Evolutionary conservation across 2,329 filamentous ascomycete genomes (phyloP), one percentile per base, ranked within the genome.

Genomic region (Alternaria angustiovoidea): DNA sequence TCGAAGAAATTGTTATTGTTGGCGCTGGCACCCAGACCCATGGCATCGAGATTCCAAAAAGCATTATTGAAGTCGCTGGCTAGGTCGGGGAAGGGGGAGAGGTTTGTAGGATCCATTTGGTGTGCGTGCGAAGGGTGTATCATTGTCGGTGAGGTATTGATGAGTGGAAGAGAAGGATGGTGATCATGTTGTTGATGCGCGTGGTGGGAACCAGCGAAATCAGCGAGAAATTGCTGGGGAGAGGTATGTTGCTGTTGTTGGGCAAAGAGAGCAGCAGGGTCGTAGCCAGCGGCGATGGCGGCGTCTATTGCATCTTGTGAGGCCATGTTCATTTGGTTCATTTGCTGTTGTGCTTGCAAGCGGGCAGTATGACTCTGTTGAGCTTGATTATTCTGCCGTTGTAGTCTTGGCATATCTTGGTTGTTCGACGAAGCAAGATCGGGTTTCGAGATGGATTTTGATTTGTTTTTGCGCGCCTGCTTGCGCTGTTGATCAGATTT

Each of bases 401-500:
- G 68, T 9, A 59, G 54, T 38, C 65, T 64, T 6, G 66, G 16
- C 66, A 69, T 42, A 67, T 78, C 54, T 65, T 73, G 18, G 63
- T 69, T 51, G 73, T 73, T 55, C 62, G 64, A 24, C 38, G 57
- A 59, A 68, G 66, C 47, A 8, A 60, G 60, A 47, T 75, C 69
- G 5, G 64, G 44, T 63, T 75, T 78, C 1, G 74, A 74, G 16
- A 76, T 66, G 6, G 73, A 71, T 54, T 78, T 75, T 1, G 68
- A 75, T 66, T 81, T 80, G 60, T 75, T 77, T 57, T 75, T 78
- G 65, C 74, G 88, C 82, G 51, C 80, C 78, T 74, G 81, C 81
- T 75, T 87, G 80, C 65, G 87, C n/a, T 80, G 77, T 7, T 80
- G 70, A 16, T 79, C 80, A 7, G 81, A 75, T 59, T 81, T 81